These are phyloP conservation scores for Exophiala phaeomuriformis DNA, from an alignment of 2,329 filamentous ascomycete species.

Conservation along the genomic window DNA sequence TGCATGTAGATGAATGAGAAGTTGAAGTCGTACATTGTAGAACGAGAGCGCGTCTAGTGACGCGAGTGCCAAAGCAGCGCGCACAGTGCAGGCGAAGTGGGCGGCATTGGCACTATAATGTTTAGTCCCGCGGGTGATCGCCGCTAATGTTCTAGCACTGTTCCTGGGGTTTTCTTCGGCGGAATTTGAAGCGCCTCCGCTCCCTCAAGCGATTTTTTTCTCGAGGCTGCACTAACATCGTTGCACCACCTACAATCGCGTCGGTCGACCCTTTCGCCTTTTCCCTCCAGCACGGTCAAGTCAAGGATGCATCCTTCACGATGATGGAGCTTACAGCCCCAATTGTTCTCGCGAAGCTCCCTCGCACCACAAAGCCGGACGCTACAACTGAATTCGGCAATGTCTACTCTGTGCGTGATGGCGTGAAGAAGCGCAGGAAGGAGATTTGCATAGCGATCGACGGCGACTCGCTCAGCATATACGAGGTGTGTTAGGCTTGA, in stretches of 20 bases:
- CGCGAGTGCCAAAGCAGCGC: conserved; percentile 7
- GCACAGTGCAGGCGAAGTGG: neutral
- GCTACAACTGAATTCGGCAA: conserved; percentile 38
- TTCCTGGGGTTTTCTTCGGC: neutral
- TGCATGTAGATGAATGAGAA: neutral
- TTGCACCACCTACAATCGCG: neutral
- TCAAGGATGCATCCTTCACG: neutral
- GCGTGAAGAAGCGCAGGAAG: conserved; percentile 55
- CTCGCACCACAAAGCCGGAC: conserved; percentile 37
- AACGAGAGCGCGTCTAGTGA: conserved; percentile 1
- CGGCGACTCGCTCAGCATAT: conserved; percentile 55
- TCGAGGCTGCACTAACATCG: neutral
- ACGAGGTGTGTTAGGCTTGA: conserved; percentile 45
- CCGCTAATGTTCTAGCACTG: conserved; percentile 8
- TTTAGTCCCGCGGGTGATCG: conserved; percentile 8
- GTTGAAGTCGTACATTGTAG: neutral
- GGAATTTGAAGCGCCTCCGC: neutral
- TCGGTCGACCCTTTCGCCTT: neutral
- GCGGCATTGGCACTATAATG: neutral
- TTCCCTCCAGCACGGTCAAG: neutral
- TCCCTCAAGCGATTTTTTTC: neutral
- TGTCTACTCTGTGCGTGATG: conserved; percentile 48
- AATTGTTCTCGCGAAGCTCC: conserved; percentile 41
- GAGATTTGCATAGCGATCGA: conserved; percentile 55
- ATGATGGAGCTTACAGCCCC: conserved; percentile 41